phyloP scores from a whole-genome alignment of 1,284 basidiomycete species.

The Papiliotrema nemorosa region DNA sequence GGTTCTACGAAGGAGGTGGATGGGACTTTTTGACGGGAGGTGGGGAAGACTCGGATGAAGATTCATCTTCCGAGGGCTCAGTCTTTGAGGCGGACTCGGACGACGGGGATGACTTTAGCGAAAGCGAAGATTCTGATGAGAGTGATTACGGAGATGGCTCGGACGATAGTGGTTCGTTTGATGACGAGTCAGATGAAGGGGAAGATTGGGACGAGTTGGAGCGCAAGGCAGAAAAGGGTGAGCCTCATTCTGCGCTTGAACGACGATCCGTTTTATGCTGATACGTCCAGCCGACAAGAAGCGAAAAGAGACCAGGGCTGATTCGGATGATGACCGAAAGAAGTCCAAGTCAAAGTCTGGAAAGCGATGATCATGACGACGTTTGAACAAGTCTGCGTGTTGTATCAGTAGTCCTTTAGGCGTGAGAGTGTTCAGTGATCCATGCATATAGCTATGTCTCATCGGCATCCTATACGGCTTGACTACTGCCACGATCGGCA shows the following conservation, averaged over 20 bases:
- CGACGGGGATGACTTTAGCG: conserved; percentile 27
- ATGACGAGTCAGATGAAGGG: conserved; percentile 53
- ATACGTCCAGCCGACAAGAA: conserved; percentile 4
- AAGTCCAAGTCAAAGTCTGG: too few species aligned
- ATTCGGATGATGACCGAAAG: conserved; percentile 5
- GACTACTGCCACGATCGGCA: too few species aligned
- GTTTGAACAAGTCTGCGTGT: too few species aligned
- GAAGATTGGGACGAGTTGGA: conserved; percentile 97
- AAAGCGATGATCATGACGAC: too few species aligned
- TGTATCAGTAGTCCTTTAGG: too few species aligned
- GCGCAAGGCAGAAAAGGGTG: conserved; percentile 79
- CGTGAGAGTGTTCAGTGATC: too few species aligned
- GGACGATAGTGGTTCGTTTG: conserved; percentile 51
- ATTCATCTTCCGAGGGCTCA: conserved; percentile 69
- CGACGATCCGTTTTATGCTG: neutral
- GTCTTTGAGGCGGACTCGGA: conserved; percentile 61
- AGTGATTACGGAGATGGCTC: conserved; percentile 59
- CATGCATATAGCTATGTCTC: too few species aligned
- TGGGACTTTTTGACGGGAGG: conserved; percentile 84
- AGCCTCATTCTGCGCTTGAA: conserved; percentile 14
- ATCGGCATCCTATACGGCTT: too few species aligned
- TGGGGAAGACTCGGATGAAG: conserved; percentile 65
- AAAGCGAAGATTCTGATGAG: conserved; percentile 50
- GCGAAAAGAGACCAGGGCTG: neutral
- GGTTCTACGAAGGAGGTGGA: conserved; percentile 93